Evolutionary conservation across 75 land plant genomes (phyloP).

Genomic region (Gnetum montanum): DNA sequence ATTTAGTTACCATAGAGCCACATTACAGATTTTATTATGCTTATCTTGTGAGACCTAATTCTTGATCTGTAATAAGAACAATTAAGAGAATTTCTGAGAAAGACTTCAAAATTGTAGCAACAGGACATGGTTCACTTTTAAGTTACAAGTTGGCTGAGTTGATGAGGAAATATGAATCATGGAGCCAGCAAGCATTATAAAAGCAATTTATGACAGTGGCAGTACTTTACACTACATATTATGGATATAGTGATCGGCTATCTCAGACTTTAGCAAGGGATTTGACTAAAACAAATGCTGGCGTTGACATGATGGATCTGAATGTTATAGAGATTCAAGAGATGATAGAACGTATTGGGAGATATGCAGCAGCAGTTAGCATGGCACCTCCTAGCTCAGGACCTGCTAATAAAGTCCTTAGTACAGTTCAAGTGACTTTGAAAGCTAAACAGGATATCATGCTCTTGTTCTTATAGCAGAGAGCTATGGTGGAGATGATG

Average conservation of each 20-base stretch:
- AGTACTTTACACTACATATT: slow-evolving; percentile 35
- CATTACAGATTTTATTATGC: slow-evolving; percentile 44
- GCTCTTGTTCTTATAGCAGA: slow-evolving; percentile 33
- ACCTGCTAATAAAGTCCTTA: slow-evolving; percentile 19
- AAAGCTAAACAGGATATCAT: slow-evolving; percentile 22
- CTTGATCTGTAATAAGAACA: slow-evolving; percentile 26
- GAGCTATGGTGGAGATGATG: slow-evolving; percentile 50
- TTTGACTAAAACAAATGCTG: slow-evolving; percentile 32
- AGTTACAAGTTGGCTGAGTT: slow-evolving; percentile 26
- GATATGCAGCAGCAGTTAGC: slow-evolving; percentile 24
- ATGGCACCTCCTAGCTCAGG: slow-evolving; percentile 44
- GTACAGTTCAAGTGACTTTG: slow-evolving; percentile 23
- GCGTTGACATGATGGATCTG: slow-evolving; percentile 36
- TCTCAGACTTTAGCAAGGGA: slow-evolving; percentile 40
- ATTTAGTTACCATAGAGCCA: slow-evolving; percentile 25
- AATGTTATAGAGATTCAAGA: slow-evolving; percentile 27
- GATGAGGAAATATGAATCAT: slow-evolving; percentile 31
- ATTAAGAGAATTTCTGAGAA: slow-evolving; percentile 20
- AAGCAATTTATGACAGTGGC: slow-evolving; percentile 35
- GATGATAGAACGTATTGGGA: slow-evolving; percentile 23
- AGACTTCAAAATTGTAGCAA: slow-evolving; percentile 26
- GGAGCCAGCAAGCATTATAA: slow-evolving; percentile 39
- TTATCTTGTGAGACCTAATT: slow-evolving; percentile 34
- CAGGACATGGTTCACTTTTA: slow-evolving; percentile 31
- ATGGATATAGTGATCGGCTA: slow-evolving; percentile 36